Evolutionary conservation across 805 yeast species (phyloP).

Genomic region (Myxozyma melibiosi): DNA sequence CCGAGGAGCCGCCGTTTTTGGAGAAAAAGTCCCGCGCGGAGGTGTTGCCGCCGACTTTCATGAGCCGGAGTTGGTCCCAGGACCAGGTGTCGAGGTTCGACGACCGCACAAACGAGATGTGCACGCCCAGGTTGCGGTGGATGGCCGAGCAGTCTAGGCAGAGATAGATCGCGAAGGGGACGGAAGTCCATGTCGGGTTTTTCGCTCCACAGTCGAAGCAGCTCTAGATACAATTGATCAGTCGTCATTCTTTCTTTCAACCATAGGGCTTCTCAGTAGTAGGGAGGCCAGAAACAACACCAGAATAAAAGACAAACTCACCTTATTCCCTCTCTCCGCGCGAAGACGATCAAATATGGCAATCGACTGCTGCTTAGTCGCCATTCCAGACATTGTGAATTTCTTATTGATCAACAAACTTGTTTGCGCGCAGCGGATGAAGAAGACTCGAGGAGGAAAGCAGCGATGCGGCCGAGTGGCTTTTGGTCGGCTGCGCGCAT

Average conservation of each 20-base stretch:
- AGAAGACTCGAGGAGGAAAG: background rate
- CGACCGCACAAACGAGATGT: slow-evolving; percentile 91
- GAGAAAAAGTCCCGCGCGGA: slow-evolving; percentile 78
- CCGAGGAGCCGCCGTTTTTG: slow-evolving; percentile 83
- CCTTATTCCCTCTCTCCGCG: slow-evolving; percentile 69
- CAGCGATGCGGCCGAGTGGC: background rate
- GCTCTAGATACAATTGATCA: slow-evolving; percentile 37
- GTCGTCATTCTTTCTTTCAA: too few relatives aligned
- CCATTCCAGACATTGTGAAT: slow-evolving; percentile 39
- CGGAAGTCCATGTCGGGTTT: slow-evolving; percentile 98
- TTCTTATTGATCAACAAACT: too few relatives aligned
- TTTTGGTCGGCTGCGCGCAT: too few relatives aligned
- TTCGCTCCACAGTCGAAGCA: slow-evolving; percentile 95
- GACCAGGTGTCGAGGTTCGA: slow-evolving; percentile 94
- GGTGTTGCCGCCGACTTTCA: slow-evolving; percentile 93
- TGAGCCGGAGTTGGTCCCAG: slow-evolving; percentile 81
- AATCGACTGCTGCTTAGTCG: slow-evolving; percentile 64
- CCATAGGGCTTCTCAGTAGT: background rate
- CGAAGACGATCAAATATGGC: slow-evolving; percentile 61
- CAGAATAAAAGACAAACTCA: slow-evolving; percentile 26
- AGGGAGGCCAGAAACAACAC: background rate
- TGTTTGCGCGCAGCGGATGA: background rate
- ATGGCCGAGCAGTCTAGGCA: slow-evolving; percentile 95
- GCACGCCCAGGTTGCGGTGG: slow-evolving; percentile 95
- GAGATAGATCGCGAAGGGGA: slow-evolving; percentile 89